A percentile compares a stretch with the other conserved stretches of the same genome.
Conservation (phyloP, 176 grass and related monocot species). For the Neostapfia colusana region DNA sequence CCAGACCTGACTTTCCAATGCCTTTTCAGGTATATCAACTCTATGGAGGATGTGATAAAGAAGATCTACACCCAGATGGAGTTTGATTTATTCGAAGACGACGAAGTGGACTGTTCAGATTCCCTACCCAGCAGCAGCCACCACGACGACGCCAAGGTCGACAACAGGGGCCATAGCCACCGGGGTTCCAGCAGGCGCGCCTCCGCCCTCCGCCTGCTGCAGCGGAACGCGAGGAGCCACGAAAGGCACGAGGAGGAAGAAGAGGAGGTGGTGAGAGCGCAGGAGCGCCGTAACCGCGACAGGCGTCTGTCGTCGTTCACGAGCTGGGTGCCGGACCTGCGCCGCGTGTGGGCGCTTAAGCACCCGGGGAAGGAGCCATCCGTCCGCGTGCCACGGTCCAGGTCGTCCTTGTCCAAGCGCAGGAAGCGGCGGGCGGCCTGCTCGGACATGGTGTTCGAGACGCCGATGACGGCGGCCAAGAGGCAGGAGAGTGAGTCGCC, state of each 20-base stretch:
- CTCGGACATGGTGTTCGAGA: conserved; percentile 73
- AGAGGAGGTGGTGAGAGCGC: conserved; percentile 51
- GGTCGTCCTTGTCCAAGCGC: conserved; percentile 41
- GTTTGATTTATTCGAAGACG: conserved; percentile 79
- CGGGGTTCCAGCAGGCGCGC: neutral
- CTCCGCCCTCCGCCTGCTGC: conserved; percentile 4
- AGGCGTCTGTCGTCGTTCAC: conserved; percentile 77
- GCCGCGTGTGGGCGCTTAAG: conserved; percentile 78
- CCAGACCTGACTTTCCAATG: neutral
- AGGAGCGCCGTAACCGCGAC: conserved; percentile 69
- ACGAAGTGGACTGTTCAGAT: conserved; percentile 50
- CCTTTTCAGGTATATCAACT: conserved; percentile 61
- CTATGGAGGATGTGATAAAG: conserved; percentile 63
- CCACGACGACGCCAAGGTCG: conserved; percentile 35
- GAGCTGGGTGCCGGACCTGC: conserved; percentile 83
- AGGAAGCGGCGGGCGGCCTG: conserved; percentile 41
- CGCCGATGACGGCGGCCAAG: conserved; percentile 52
- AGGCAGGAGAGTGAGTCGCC: conserved; percentile 18
- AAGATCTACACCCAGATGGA: conserved; percentile 89
- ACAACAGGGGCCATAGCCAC: conserved; percentile 7
- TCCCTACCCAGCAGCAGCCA: conserved; percentile 74
- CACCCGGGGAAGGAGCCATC: conserved; percentile 53
- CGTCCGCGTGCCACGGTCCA: neutral
- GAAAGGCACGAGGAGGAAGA: conserved; percentile 39
- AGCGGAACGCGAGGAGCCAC: neutral